A percentile compares a stretch with the other conserved stretches of the same genome.
Conservation (phyloP, 2,329 filamentous ascomycete species). For the Calonectria honghensis region DNA sequence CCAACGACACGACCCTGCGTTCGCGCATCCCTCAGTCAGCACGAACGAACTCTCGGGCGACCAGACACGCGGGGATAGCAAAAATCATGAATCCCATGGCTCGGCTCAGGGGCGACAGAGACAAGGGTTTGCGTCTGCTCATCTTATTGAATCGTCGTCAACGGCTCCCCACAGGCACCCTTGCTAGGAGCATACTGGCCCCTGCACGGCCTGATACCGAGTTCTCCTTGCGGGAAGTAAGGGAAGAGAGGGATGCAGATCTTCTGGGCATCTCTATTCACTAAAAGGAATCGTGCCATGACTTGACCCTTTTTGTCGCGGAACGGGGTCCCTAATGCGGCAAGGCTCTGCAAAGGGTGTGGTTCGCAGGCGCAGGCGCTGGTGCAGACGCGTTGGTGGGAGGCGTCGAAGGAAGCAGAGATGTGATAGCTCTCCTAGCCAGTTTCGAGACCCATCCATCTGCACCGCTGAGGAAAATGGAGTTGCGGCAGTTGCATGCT, state of each 20-base stretch:
- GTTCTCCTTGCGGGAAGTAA: conserved; percentile 21
- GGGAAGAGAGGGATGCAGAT: conserved; percentile 19
- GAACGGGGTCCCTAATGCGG: conserved; percentile 23
- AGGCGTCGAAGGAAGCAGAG: background rate
- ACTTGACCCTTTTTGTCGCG: conserved; percentile 35
- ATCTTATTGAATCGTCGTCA: conserved; percentile 37
- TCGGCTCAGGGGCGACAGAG: conserved; percentile 34
- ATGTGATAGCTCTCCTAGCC: conserved; percentile 24
- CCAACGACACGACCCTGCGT: conserved; percentile 19
- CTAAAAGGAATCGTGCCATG: conserved; percentile 34
- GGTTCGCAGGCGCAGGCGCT: conserved; percentile 21
- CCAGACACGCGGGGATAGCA: conserved; percentile 29
- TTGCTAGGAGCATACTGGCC: conserved; percentile 2
- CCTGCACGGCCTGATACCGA: conserved; percentile 20
- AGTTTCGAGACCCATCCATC: background rate
- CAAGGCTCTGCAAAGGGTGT: conserved; percentile 25
- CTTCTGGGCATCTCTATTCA: conserved; percentile 23
- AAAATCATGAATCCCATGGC: conserved; percentile 23
- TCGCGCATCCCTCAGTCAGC: background rate
- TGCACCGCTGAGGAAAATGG: conserved; percentile 3
- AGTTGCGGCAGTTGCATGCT: background rate
- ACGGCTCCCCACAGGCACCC: conserved; percentile 37
- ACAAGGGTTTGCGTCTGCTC: conserved; percentile 32
- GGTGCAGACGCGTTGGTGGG: background rate
- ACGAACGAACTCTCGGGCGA: conserved; percentile 19